Percentiles rank a stretch among this genome's conserved stretches.
These are phyloP conservation scores for Rhodotorula paludigena DNA, from an alignment of 768 basidiomycete genomes.

Conservation along the genomic window DNA sequence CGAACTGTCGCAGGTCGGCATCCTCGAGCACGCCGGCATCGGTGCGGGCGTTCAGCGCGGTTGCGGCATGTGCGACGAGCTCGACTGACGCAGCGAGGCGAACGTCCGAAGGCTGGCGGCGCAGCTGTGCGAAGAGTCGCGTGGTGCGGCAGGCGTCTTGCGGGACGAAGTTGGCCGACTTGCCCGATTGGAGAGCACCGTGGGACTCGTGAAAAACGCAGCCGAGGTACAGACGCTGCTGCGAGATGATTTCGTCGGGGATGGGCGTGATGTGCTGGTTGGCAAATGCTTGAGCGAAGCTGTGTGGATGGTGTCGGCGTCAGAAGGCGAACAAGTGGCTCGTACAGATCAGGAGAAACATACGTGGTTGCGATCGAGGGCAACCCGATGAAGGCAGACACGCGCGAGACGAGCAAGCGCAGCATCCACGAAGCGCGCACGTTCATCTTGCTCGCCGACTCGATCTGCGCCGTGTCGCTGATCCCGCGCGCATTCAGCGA, in stretches of 20 bases:
- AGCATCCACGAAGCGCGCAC: slow-evolving; percentile 33
- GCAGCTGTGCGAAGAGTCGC: slow-evolving; percentile 31
- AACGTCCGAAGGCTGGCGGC: slow-evolving; percentile 22
- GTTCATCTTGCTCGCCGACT: slow-evolving; percentile 34
- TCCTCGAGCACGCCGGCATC: slow-evolving; percentile 21
- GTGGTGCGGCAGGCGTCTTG: slow-evolving; percentile 27
- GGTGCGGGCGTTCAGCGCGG: slow-evolving; percentile 5
- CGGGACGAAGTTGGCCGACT: slow-evolving; percentile 26
- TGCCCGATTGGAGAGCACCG: slow-evolving; percentile 36
- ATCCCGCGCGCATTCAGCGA: slow-evolving; percentile 25
- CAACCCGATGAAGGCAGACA: slow-evolving; percentile 24
- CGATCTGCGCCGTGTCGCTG: slow-evolving; percentile 14
- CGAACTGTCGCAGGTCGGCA: slow-evolving; percentile 9
- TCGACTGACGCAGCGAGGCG: slow-evolving; percentile 37
- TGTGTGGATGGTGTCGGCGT: background rate
- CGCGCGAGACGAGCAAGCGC: slow-evolving; percentile 11
- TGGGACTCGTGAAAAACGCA: slow-evolving; percentile 36
- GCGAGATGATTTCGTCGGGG: slow-evolving; percentile 22
- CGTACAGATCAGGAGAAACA: background rate
- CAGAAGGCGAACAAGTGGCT: background rate
- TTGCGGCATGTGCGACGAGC: slow-evolving; percentile 24
- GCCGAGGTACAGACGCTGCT: slow-evolving; percentile 30
- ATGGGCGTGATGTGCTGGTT: slow-evolving; percentile 17
- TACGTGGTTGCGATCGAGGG: slow-evolving; percentile 24
- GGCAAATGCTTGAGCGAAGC: slow-evolving; percentile 33